Conservation (phyloP, 495 filamentous ascomycete genomes). For the Hypomontagnella submonticulosa region DNA sequence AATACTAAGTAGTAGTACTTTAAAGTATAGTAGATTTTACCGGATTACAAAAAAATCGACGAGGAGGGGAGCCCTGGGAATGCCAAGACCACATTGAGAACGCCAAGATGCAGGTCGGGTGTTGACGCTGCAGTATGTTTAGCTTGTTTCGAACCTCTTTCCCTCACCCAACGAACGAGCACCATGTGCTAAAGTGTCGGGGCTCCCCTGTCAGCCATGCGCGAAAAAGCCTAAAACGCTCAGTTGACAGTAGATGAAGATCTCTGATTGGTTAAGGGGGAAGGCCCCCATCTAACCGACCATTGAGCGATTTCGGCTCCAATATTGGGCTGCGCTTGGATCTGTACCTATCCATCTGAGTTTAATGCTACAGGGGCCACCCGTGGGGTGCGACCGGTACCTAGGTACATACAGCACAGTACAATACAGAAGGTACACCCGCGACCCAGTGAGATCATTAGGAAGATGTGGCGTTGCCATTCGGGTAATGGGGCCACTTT, state of each 20-base stretch:
- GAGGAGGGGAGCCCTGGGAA: conserved; percentile 1
- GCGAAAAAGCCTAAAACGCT: conserved; percentile 33
- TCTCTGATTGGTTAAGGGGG: conserved; percentile 16
- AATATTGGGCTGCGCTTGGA: conserved; percentile 23
- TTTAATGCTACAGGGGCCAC: conserved; percentile 25
- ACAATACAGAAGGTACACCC: conserved; percentile 27
- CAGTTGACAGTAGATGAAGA: conserved; percentile 6
- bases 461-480: conserved; percentile 20
- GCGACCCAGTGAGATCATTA: neutral
- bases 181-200: conserved; percentile 21
- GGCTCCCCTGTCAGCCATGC: conserved; percentile 29
- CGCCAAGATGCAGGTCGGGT: conserved; percentile 2
- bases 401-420: conserved; percentile 8
- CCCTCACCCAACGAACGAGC: conserved; percentile 16
- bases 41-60: conserved; percentile 22
- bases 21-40: conserved; percentile 16
- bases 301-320: conserved; percentile 38
- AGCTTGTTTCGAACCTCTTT: conserved; percentile 25
- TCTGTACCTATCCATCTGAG: conserved; percentile 6
- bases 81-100: neutral
- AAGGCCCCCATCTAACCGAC: conserved; percentile 22
- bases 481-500: conserved; percentile 21
- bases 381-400: conserved; percentile 3
- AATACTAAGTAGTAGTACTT: neutral
- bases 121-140: conserved; percentile 18